Evolutionary conservation across 345 rosid genomes (phyloP), one percentile per base, ranked within the genome.

Genomic region (Euclidium syriacum): DNA sequence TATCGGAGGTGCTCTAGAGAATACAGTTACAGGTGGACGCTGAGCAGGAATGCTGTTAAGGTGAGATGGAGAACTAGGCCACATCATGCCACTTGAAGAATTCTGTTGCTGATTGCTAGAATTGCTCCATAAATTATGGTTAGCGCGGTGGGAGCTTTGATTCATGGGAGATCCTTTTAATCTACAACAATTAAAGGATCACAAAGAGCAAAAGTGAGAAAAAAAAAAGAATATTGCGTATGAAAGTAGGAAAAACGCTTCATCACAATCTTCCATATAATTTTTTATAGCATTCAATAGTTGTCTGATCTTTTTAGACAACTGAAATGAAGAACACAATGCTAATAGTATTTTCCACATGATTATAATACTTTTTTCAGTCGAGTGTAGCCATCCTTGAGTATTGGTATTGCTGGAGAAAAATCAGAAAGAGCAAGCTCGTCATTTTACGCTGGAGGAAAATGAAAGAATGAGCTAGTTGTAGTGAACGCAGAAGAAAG

Each of bases 1-100:
- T 33, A 82, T 71, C 35, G 95, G 63, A 35, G 95, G 87, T 44
- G 78, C 84, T 71, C 85, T 77, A 51, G 90, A 80, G 78, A 77
- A 78, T 69, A 83, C 89, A 58, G 83, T 80, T 63, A 81, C 68
- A 59, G 73, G 86, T n/a, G 82, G 60, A 27, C 78, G 83, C 78
- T 77, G 85, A 58, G 82, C 58, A 56, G 73, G 74, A 67, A 82
- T 62, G 38, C 88, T 86, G 64, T 80, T 86, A 49, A 78, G 75
- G 72, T 78, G 81, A n/a, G 95, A 82, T 49, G 89, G 87, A 1
- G 96, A 86, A 74, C 73, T 85, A 41, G 92, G 89, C 96, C 98
- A 95, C 52, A 81, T 79, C 81, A 82, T 71, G 63, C 77, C 75
- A 79, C 74, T 74, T 32, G 95, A 70, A 54, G 81, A 76, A 71